Percentiles rank a stretch among this genome's conserved stretches.
These are phyloP conservation scores for Yamagishiella unicocca DNA, from an alignment of 139 green algal species.

Conservation along the genomic window DNA sequence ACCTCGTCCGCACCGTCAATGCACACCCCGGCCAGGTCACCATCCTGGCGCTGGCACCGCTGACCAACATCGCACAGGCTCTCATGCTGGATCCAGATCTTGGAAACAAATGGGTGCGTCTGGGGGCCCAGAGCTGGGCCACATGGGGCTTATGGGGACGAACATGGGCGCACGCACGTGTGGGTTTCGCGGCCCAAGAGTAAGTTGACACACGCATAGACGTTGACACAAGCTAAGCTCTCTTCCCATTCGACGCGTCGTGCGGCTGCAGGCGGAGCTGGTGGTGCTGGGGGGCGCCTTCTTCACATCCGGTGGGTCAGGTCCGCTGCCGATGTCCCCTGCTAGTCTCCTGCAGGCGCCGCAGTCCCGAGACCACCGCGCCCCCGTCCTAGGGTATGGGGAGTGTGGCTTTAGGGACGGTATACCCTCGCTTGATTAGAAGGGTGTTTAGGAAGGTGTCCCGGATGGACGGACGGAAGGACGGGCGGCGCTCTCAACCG, in stretches of 20 bases:
- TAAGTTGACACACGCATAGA: too few species aligned
- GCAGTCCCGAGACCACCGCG: too few species aligned
- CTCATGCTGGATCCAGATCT: constrained; percentile 76
- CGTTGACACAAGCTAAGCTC: too few species aligned
- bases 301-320: constrained; percentile 61
- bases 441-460: too few species aligned
- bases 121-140: background rate
- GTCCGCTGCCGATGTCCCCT: too few species aligned
- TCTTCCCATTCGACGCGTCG: background rate
- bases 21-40: constrained; percentile 74
- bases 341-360: too few species aligned
- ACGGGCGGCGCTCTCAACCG: too few species aligned
- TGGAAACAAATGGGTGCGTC: constrained; percentile 68
- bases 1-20: constrained; percentile 75
- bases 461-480: too few species aligned
- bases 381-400: too few species aligned
- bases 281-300: constrained; percentile 90
- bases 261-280: constrained; percentile 60
- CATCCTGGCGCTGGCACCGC: constrained; percentile 83
- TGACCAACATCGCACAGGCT: constrained; percentile 92
- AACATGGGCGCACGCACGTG: background rate
- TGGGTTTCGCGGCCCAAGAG: too few species aligned
- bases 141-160: background rate
- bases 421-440: too few species aligned
- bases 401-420: too few species aligned